Evolutionary conservation across 495 filamentous ascomycete species (phyloP).

Genomic region (Xylona heveae): DNA sequence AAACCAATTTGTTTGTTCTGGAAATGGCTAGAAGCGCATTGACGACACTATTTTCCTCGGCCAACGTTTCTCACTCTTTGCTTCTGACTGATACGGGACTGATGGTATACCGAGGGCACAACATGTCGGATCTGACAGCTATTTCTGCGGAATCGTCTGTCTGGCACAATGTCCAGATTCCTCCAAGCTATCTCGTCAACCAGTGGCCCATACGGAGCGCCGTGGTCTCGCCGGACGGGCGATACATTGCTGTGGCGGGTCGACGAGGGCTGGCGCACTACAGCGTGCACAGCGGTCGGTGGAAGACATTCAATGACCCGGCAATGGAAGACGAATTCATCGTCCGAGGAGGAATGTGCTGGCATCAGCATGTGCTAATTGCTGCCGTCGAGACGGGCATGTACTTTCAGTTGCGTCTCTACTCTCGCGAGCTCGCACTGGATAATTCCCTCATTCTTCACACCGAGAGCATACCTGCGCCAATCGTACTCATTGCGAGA

Average conservation of each 20-base stretch:
- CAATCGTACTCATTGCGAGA: conserved; percentile 66
- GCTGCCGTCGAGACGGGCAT: conserved; percentile 76
- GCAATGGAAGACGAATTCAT: conserved; percentile 72
- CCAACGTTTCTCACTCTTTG: conserved; percentile 76
- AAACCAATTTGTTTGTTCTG: conserved; percentile 65
- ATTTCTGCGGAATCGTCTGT: conserved; percentile 82
- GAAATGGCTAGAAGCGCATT: conserved; percentile 86
- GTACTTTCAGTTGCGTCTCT: conserved; percentile 66
- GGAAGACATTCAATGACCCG: conserved; percentile 80
- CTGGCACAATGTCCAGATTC: conserved; percentile 84
- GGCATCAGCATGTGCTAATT: conserved; percentile 90
- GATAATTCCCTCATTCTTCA: conserved; percentile 50
- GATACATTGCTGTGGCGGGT: conserved; percentile 92
- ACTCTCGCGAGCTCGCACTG: conserved; percentile 70
- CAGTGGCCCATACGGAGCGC: conserved; percentile 84
- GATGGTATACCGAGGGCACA: conserved; percentile 83
- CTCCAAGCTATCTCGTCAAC: conserved; percentile 58
- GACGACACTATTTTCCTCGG: conserved; percentile 71
- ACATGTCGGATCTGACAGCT: conserved; percentile 68
- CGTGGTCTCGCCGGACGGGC: conserved; percentile 72
- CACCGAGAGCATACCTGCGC: conserved; percentile 53
- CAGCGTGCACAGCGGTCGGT: conserved; percentile 80
- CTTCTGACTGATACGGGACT: conserved; percentile 68
- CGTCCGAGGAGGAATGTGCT: conserved; percentile 91
- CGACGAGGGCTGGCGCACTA: conserved; percentile 84